Evolutionary conservation across 192 early-diverging fungal species (phyloP).

Genomic region (Entomortierella lignicola): DNA sequence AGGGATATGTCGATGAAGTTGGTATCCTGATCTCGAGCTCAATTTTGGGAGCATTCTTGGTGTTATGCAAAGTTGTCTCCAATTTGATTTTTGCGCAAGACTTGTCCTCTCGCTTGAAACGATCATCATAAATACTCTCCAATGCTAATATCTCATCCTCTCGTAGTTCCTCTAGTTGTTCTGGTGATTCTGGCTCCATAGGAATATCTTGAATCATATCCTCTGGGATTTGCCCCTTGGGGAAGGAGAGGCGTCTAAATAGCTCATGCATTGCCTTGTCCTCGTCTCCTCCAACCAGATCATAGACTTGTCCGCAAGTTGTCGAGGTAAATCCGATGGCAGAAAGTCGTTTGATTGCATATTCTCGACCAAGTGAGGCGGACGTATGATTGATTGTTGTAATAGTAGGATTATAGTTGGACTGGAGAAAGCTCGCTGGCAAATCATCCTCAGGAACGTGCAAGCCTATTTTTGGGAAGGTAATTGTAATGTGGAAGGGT

Average conservation of each 20-base stretch:
- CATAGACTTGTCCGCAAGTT: conserved; percentile 61
- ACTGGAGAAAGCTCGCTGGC: conserved; percentile 61
- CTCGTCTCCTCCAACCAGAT: conserved; percentile 59
- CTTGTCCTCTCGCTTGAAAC: conserved; percentile 51
- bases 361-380: conserved; percentile 66
- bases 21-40: conserved; percentile 76
- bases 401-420: conserved; percentile 66
- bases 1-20: conserved; percentile 70
- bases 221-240: conserved; percentile 49
- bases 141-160: conserved; percentile 74
- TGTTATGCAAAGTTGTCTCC: conserved; percentile 30
- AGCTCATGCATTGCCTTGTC: conserved; percentile 64
- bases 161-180: conserved; percentile 46
- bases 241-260: conserved; percentile 63
- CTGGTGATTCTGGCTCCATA: conserved; percentile 38
- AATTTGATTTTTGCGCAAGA: conserved; percentile 43
- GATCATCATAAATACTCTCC: conserved; percentile 75
- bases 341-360: conserved; percentile 69
- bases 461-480: conserved; percentile 52
- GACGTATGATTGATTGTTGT: conserved; percentile 63
- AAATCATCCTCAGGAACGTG: conserved; percentile 92
- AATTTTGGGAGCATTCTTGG: conserved; percentile 50
- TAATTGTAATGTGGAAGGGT: neutral
- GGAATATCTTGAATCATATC: conserved; percentile 49
- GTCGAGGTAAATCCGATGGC: conserved; percentile 67